Conservation (phyloP, 805 yeast genomes). For the Saturnispora sekii region DNA sequence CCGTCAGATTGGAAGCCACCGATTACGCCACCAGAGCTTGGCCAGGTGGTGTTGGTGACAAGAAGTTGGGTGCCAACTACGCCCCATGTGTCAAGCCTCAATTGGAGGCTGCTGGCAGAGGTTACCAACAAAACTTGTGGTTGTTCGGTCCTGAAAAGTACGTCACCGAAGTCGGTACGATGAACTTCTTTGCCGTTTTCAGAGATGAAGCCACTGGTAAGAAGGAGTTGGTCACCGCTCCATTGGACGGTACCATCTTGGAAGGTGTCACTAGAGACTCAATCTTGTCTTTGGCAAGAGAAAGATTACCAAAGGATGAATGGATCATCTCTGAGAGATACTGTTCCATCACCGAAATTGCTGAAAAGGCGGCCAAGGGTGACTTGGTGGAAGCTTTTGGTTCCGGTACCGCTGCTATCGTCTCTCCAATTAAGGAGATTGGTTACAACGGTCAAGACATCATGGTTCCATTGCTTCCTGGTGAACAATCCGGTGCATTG, state of each 20-base stretch:
- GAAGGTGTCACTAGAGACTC: constrained; percentile 97
- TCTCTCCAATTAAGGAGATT: constrained; percentile 83
- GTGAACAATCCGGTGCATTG: constrained; percentile 69
- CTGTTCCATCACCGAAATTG: constrained; percentile 72
- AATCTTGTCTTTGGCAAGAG: constrained; percentile 65
- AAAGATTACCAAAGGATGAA: constrained; percentile 60
- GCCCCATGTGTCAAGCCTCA: constrained; percentile 94
- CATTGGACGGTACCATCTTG: constrained; percentile 92
- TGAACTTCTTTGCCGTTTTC: constrained; percentile 90
- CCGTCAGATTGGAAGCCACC: constrained; percentile 89
- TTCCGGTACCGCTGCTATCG: constrained; percentile 96
- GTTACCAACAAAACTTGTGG: constrained; percentile 96
- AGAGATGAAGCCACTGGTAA: constrained; percentile 65
- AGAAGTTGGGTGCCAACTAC: constrained; percentile 93
- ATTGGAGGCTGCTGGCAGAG: constrained; percentile 79
- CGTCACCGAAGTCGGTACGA: constrained; percentile 95
- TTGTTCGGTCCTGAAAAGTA: constrained; percentile 80
- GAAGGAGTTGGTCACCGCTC: constrained; percentile 91
- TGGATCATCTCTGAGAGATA: constrained; percentile 83
- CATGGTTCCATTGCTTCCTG: constrained; percentile 68
- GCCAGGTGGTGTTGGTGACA: constrained; percentile 98
- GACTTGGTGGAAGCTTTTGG: constrained; percentile 92
- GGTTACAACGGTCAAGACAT: constrained; percentile 71
- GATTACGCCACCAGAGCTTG: constrained; percentile 96
- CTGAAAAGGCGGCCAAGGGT: constrained; percentile 67